Evolutionary conservation across 179 eudicot genomes (phyloP).

Genomic region (Beta macrorhiza): DNA sequence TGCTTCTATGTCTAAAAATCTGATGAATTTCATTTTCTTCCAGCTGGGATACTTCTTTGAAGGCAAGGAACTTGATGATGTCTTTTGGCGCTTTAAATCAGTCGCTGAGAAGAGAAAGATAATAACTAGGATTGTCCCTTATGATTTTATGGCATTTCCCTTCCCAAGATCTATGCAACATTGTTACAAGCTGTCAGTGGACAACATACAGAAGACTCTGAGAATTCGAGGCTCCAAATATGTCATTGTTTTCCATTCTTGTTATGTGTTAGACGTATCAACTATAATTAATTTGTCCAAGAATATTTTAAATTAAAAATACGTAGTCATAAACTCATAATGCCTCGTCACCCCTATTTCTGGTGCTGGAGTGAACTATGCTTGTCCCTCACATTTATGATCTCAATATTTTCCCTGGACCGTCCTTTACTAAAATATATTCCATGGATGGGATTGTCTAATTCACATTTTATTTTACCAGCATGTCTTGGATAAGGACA

Average conservation of each 20-base stretch:
- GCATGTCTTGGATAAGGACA: slow-evolving; percentile 81
- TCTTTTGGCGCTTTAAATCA: slow-evolving; percentile 83
- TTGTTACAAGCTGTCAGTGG: neutral
- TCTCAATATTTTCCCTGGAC: slow-evolving; percentile 14
- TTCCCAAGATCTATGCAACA: neutral
- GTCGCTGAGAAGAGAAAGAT: slow-evolving; percentile 93
- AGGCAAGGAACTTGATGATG: slow-evolving; percentile 83
- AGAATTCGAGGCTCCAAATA: neutral
- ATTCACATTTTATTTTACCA: slow-evolving; percentile 22
- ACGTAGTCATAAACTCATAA: neutral
- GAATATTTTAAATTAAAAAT: neutral
- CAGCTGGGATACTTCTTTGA: slow-evolving; percentile 88
- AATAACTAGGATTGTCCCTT: slow-evolving; percentile 11
- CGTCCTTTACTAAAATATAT: neutral
- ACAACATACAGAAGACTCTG: neutral
- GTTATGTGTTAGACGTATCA: neutral
- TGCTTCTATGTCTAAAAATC: neutral
- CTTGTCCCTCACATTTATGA: neutral
- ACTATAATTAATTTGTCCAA: neutral
- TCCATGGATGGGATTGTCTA: neutral
- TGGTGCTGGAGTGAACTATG: neutral
- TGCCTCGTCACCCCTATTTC: neutral
- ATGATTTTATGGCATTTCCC: neutral
- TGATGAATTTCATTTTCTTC: slow-evolving; percentile 20
- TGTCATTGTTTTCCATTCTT: neutral